A percentile compares a stretch with the other conserved stretches of the same genome.
These are phyloP conservation scores for Colletotrichum sp. DNA, from an alignment of 2,329 filamentous ascomycete species.

Conservation along the genomic window DNA sequence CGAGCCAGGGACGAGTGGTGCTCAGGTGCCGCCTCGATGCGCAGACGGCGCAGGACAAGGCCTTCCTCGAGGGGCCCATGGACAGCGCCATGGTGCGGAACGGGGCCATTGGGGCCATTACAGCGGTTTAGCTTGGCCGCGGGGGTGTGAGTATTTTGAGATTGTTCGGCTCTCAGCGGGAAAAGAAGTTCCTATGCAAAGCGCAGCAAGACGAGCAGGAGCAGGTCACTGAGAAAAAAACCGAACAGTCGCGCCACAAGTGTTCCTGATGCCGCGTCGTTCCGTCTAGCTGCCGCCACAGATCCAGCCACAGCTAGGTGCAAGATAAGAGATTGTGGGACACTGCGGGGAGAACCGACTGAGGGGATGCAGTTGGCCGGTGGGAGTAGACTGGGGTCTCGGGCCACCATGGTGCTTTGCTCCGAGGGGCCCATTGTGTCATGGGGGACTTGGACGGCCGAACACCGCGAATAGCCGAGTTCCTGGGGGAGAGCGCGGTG, in stretches of 20 bases:
- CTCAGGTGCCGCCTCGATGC: constrained; percentile 56
- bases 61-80: constrained; percentile 34
- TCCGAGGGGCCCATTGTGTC: constrained; percentile 16
- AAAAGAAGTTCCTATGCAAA: not conserved
- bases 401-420: not conserved
- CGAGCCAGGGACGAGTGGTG: constrained; percentile 43
- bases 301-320: not conserved
- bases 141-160: not conserved
- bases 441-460: constrained; percentile 14
- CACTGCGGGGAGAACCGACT: constrained; percentile 13
- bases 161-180: not conserved
- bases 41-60: constrained; percentile 52
- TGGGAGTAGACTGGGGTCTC: constrained; percentile 1
- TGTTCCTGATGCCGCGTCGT: not conserved
- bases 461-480: constrained; percentile 26
- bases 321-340: not conserved
- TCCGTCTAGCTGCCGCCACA: constrained; percentile 9
- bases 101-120: constrained; percentile 2
- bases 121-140: not conserved
- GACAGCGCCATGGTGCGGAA: constrained; percentile 32
- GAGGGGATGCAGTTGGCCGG: not conserved
- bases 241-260: constrained; percentile 11
- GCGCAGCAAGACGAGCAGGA: not conserved
- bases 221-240: not conserved
- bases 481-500: not conserved